Conservation (phyloP, 495 filamentous ascomycete genomes). For the Thermothielavioides terrestris region DNA sequence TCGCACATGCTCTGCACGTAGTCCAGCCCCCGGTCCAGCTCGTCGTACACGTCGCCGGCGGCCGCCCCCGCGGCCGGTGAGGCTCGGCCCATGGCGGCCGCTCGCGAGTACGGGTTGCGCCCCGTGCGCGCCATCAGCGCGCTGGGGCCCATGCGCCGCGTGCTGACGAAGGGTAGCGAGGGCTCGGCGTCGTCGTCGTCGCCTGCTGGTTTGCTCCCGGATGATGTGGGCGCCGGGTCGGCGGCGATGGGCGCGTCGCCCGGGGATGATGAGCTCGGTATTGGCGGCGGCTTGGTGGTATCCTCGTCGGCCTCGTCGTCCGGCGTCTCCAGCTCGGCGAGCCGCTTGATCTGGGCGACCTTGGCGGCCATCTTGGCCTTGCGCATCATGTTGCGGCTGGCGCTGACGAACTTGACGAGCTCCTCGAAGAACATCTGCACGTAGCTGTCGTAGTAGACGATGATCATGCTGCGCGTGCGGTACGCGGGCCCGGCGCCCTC, state of each 20-base stretch:
- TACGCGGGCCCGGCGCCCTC: conserved; percentile 45
- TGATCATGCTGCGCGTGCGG: conserved; percentile 67
- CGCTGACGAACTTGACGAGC: conserved; percentile 68
- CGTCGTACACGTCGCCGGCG: conserved; percentile 53
- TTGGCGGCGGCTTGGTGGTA: conserved; percentile 19
- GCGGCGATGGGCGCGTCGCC: conserved; percentile 16
- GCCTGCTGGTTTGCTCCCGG: not conserved
- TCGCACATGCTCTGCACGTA: conserved; percentile 73
- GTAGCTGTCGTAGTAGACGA: conserved; percentile 83
- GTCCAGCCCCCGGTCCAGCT: conserved; percentile 67
- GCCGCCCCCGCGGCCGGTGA: too few relatives aligned
- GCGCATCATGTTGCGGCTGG: conserved; percentile 72
- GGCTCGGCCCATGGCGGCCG: too few relatives aligned
- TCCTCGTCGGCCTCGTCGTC: conserved; percentile 30
- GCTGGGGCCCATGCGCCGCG: conserved; percentile 19
- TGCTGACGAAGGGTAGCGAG: conserved; percentile 25
- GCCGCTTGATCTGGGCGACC: conserved; percentile 45
- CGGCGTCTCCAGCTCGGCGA: conserved; percentile 44
- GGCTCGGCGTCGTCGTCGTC: conserved; percentile 5
- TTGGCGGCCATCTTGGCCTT: conserved; percentile 66
- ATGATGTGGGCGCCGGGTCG: conserved; percentile 9
- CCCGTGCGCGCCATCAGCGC: conserved; percentile 7
- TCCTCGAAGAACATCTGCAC: conserved; percentile 73
- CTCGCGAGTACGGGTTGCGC: conserved; percentile 16
- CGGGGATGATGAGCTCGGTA: not conserved